A percentile compares a stretch with the other conserved stretches of the same genome.
Evolutionary conservation across 306 rosid species (phyloP).

Genomic region (Prunus campanulata): DNA sequence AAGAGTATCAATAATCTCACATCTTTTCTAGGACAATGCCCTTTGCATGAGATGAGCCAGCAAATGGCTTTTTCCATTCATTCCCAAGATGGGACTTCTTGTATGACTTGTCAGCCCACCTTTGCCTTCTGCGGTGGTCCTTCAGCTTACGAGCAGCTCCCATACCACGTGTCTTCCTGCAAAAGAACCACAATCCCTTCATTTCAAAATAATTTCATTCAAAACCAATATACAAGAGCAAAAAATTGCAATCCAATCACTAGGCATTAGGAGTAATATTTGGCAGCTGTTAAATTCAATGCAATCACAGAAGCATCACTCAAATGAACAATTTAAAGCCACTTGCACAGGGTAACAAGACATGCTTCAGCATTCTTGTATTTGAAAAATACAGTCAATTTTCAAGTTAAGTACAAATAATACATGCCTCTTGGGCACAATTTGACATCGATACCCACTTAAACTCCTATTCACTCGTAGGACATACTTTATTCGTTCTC

Average conservation of each 20-base stretch:
- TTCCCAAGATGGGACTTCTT: slow-evolving; percentile 39
- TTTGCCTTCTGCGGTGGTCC: slow-evolving; percentile 34
- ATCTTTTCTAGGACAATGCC: slow-evolving; percentile 39
- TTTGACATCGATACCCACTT: background rate
- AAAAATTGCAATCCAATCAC: background rate
- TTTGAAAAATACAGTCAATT: background rate
- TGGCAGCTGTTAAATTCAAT: background rate
- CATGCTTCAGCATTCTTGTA: background rate
- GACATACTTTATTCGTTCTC: too few species aligned
- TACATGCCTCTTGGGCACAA: background rate
- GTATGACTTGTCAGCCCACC: slow-evolving; percentile 40
- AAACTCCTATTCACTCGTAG: too few species aligned
- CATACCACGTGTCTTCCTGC: slow-evolving; percentile 43
- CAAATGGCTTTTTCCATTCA: slow-evolving; percentile 40
- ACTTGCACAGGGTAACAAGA: background rate
- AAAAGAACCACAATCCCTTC: background rate
- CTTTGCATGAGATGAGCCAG: slow-evolving; percentile 39
- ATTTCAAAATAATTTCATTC: background rate
- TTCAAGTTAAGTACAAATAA: background rate
- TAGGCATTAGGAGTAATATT: background rate
- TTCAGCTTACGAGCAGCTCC: slow-evolving; percentile 42
- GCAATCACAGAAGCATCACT: background rate
- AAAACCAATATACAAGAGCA: background rate
- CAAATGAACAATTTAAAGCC: background rate
- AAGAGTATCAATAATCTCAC: slow-evolving; percentile 6